Evolutionary conservation across 2,329 filamentous ascomycete species (phyloP).

Genomic region (Cladosporium sp.): DNA sequence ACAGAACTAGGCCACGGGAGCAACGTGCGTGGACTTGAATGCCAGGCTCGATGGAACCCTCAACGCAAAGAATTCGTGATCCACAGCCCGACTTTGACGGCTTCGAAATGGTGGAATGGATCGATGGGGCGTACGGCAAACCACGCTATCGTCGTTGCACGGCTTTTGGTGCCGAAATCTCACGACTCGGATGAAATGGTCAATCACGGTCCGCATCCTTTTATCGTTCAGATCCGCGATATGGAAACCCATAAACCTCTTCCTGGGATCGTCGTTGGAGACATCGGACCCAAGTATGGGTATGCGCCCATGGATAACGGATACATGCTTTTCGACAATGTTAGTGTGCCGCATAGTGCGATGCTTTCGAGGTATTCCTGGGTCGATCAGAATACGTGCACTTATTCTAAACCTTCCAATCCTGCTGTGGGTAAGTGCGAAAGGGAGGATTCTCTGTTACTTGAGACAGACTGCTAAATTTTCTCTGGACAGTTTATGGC

Average conservation of each 20-base stretch:
- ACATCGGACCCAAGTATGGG: slow-evolving; percentile 53
- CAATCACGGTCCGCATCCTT: slow-evolving; percentile 49
- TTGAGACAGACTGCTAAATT: no score
- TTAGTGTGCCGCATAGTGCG: slow-evolving; percentile 44
- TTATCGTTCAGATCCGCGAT: slow-evolving; percentile 50
- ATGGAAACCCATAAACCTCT: slow-evolving; percentile 45
- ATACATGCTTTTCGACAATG: slow-evolving; percentile 50
- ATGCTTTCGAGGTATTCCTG: slow-evolving; percentile 47
- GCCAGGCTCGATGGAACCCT: slow-evolving; percentile 44
- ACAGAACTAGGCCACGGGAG: slow-evolving; percentile 51
- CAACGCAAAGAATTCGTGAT: slow-evolving; percentile 44
- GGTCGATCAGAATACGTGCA: slow-evolving; percentile 43
- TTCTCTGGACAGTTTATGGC: no score
- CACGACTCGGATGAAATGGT: slow-evolving; percentile 30
- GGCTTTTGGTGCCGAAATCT: slow-evolving; percentile 42
- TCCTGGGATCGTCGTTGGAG: slow-evolving; percentile 47
- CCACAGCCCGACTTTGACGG: slow-evolving; percentile 48
- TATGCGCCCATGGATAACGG: slow-evolving; percentile 51
- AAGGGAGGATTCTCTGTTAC: no score
- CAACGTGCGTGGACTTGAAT: slow-evolving; percentile 49
- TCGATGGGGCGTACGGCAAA: slow-evolving; percentile 51
- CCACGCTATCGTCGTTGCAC: slow-evolving; percentile 51
- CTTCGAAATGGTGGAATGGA: slow-evolving; percentile 54
- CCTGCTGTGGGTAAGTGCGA: no score
- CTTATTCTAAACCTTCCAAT: slow-evolving; percentile 43